phyloP scores from a whole-genome alignment of 768 basidiomycete genomes.

The Trametes meyenii region DNA sequence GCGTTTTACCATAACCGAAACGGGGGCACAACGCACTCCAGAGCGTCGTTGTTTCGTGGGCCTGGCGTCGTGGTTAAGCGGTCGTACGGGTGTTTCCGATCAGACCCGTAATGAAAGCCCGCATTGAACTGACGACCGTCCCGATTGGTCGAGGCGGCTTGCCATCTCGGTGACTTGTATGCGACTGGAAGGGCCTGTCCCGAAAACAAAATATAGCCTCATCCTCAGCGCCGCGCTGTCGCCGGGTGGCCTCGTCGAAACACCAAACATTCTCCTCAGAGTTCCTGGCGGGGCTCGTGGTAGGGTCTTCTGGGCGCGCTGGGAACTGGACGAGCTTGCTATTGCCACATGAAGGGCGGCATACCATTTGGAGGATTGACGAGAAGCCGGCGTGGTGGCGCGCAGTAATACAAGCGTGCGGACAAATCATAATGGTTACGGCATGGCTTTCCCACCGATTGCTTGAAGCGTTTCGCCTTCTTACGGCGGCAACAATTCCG shows the following conservation, averaged over 20 bases:
- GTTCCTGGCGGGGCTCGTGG: background rate
- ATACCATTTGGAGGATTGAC: background rate
- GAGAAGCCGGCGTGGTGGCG: background rate
- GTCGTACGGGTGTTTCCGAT: slow-evolving; percentile 2
- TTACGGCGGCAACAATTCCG: no score
- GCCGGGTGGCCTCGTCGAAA: background rate
- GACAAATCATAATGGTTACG: background rate
- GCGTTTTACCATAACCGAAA: slow-evolving; percentile 5
- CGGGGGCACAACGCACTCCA: background rate
- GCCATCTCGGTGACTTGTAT: background rate
- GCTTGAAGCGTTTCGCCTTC: no score
- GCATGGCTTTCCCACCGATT: background rate
- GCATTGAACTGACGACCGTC: background rate
- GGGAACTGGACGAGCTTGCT: background rate
- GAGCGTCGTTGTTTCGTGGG: background rate
- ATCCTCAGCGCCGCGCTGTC: background rate
- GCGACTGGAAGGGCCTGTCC: background rate
- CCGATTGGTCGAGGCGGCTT: background rate
- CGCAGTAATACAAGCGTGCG: background rate
- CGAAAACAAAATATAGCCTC: background rate
- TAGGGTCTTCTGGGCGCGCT: background rate
- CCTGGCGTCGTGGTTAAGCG: background rate
- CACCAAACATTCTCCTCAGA: background rate
- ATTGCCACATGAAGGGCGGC: slow-evolving; percentile 3
- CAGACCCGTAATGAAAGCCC: background rate